Evolutionary conservation across 495 filamentous ascomycete genomes (phyloP).

Genomic region (Xylaria acuta): DNA sequence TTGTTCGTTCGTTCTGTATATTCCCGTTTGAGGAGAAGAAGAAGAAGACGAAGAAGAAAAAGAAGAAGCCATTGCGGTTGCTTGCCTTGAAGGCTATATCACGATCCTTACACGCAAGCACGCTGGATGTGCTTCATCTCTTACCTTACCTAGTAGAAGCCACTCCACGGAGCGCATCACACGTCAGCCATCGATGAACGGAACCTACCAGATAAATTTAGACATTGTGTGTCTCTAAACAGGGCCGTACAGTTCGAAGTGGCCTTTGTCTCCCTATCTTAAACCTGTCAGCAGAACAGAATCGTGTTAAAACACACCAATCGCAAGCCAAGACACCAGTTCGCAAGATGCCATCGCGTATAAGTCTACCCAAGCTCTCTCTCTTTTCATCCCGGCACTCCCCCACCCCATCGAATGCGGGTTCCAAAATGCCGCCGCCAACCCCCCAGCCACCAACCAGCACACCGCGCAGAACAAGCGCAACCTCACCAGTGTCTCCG

Average conservation of each 20-base stretch:
- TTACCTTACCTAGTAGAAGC: neutral
- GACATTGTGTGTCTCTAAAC: neutral
- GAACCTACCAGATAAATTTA: neutral
- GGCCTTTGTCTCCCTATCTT: neutral
- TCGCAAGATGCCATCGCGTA: conserved; percentile 22
- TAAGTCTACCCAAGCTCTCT: conserved; percentile 14
- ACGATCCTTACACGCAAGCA: conserved; percentile 10
- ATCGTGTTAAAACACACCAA: conserved; percentile 9
- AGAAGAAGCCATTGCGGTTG: neutral
- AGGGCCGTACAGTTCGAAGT: neutral
- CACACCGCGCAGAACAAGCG: neutral
- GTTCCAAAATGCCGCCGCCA: conserved; percentile 40
- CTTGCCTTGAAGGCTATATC: neutral
- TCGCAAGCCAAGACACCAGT: conserved; percentile 4
- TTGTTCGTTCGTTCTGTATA: conserved; percentile 5
- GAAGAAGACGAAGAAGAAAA: no score
- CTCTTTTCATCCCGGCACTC: conserved; percentile 18
- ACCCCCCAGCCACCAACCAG: conserved; percentile 9
- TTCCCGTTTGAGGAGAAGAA: neutral
- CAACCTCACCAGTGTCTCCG: conserved; percentile 27
- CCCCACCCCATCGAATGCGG: conserved; percentile 46
- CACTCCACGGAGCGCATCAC: neutral
- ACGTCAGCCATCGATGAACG: neutral
- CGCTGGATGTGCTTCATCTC: conserved; percentile 20
- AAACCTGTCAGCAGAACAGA: neutral